A percentile compares a stretch with the other conserved stretches of the same genome.
Conservation (phyloP, 2,329 filamentous ascomycete genomes). For the Fusarium mundagurra region DNA sequence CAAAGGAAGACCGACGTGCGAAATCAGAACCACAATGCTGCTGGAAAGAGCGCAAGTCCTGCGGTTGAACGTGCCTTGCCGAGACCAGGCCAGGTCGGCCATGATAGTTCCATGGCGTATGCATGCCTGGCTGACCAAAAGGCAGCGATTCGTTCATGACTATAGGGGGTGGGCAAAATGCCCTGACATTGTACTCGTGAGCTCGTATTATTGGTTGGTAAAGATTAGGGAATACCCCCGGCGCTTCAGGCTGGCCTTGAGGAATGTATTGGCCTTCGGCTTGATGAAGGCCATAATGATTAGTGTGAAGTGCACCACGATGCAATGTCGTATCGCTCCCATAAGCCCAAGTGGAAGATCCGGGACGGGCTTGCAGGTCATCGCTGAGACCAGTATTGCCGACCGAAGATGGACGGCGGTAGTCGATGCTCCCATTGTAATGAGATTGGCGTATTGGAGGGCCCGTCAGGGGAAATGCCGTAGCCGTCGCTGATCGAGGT, state of each 20-base stretch:
- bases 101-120: constrained; percentile 36
- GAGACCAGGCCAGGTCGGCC: constrained; percentile 6
- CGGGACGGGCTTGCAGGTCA: constrained; percentile 16
- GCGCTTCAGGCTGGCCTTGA: constrained; percentile 25
- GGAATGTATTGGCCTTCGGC: constrained; percentile 25
- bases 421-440: constrained; percentile 19
- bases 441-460: constrained; percentile 22
- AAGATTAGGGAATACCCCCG: constrained; percentile 29
- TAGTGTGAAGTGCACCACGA: constrained; percentile 21
- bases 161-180: constrained; percentile 51
- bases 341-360: constrained; percentile 29
- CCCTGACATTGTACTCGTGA: constrained; percentile 51
- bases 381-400: constrained; percentile 25
- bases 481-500: constrained; percentile 56
- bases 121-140: constrained; percentile 44
- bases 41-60: constrained; percentile 14
- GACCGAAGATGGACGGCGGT: constrained; percentile 20
- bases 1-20: constrained; percentile 17
- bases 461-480: constrained; percentile 21
- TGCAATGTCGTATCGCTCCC: constrained; percentile 17
- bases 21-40: constrained; percentile 21
- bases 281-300: constrained; percentile 19
- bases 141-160: constrained; percentile 45
- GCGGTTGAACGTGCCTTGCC: constrained; percentile 22
- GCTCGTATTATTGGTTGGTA: constrained; percentile 49